Evolutionary conservation across 805 yeast genomes (phyloP).

Genomic region (Teunomyces lycoperdinae): DNA sequence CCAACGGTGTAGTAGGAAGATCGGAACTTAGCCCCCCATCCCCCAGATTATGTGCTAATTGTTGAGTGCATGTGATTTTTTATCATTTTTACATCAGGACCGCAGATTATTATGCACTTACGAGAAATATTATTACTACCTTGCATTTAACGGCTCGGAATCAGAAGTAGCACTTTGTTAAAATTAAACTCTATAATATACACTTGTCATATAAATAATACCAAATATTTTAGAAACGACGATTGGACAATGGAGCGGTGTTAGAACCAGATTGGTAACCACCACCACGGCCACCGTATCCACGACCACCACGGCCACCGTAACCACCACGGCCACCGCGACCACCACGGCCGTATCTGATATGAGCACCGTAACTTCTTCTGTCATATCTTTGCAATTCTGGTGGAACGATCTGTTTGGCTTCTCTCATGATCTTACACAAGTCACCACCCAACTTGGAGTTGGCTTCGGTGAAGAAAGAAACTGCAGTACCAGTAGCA

Average conservation of each 20-base stretch:
- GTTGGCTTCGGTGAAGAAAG: slow-evolving; percentile 88
- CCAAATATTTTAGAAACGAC: slow-evolving; percentile 33
- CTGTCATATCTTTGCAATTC: slow-evolving; percentile 66
- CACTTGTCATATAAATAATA: slow-evolving; percentile 2
- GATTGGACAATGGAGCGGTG: slow-evolving; percentile 45
- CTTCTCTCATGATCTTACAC: slow-evolving; percentile 88
- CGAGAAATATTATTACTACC: not conserved
- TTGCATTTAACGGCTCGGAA: not conserved
- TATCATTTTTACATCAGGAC: not conserved
- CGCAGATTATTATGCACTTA: not conserved
- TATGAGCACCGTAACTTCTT: slow-evolving; percentile 63
- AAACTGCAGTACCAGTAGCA: slow-evolving; percentile 89
- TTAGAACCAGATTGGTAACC: slow-evolving; percentile 45
- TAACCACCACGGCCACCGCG: slow-evolving; percentile 58
- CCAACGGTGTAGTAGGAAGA: not conserved
- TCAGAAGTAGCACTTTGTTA: not conserved
- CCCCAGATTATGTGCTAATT: not conserved
- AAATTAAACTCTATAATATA: slow-evolving; percentile 4
- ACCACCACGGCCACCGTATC: slow-evolving; percentile 49
- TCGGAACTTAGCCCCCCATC: not conserved
- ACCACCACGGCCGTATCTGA: slow-evolving; percentile 48
- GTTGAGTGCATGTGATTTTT: slow-evolving; percentile 3
- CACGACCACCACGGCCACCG: slow-evolving; percentile 51
- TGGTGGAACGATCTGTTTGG: slow-evolving; percentile 85
- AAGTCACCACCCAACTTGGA: slow-evolving; percentile 86